Percentiles rank a stretch among this genome's conserved stretches.
phyloP scores from a whole-genome alignment of 805 yeast genomes.

The Pichia sporocuriosa region DNA sequence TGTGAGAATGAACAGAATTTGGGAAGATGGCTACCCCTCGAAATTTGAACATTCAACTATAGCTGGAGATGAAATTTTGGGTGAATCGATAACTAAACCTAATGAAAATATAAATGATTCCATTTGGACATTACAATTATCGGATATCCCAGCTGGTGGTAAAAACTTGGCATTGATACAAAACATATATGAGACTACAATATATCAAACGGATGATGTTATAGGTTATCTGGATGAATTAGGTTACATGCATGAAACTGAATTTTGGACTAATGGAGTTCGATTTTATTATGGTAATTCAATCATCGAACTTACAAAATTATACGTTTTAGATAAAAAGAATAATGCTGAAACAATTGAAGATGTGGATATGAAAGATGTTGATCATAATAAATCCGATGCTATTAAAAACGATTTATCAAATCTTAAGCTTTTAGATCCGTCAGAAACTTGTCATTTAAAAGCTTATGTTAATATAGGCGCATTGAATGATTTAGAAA shows the following conservation, averaged over 20 bases:
- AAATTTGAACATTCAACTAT: not conserved
- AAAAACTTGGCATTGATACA: constrained; percentile 57
- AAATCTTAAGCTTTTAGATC: constrained; percentile 33
- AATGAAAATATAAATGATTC: constrained; percentile 19
- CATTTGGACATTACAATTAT: constrained; percentile 57
- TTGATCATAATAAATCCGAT: too few species aligned
- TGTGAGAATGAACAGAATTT: constrained; percentile 42
- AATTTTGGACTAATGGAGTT: constrained; percentile 55
- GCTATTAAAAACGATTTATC: too few species aligned
- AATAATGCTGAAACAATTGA: too few species aligned
- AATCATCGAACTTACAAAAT: constrained; percentile 51
- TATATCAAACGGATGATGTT: constrained; percentile 43
- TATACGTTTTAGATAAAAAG: constrained; percentile 32
- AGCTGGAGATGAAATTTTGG: not conserved
- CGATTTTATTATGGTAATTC: constrained; percentile 56
- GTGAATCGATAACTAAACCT: constrained; percentile 16
- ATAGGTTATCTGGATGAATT: constrained; percentile 46
- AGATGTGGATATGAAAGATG: too few species aligned
- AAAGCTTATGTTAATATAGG: constrained; percentile 67
- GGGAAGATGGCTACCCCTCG: constrained; percentile 25
- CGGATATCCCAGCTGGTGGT: constrained; percentile 76
- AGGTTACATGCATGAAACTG: constrained; percentile 63
- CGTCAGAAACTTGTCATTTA: constrained; percentile 51
- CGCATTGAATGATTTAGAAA: constrained; percentile 67
- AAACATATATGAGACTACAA: constrained; percentile 55